Base-by-base conservation (phyloP, 768 basidiomycete species). In the Dioszegia aurantiaca region DNA sequence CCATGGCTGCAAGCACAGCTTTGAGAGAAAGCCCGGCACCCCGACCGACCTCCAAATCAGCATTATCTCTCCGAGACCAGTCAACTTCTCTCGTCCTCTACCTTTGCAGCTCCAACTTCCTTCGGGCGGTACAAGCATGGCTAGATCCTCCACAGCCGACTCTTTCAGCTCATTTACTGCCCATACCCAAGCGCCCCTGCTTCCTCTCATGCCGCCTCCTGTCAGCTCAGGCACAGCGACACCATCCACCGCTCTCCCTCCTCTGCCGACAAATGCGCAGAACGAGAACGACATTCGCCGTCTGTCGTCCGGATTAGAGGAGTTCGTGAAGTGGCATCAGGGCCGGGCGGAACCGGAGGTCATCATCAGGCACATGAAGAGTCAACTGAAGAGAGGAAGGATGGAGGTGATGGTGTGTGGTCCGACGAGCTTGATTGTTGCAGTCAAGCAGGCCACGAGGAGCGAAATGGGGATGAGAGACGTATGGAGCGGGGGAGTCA, bases 381-480 rank as follows among this genome's bases (percentile, higher is more conserved):
- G 24, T 6, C 23, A 27, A 4, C 37, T 42, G 24, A 19, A 27
- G 39, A 41, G 19, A 24, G 52, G 52, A 9, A 54, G 31, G 26
- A 11, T 40, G 52, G 52, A 54, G 24, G 48, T 49, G 30, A 49
- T 49, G 48, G 48, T 49, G 2, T 49, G 48, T 21, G 48, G 48
- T 3, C 48, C 48, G 19, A 23, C 28, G 48, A 49, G 48, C 37
- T 19, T 49, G 31, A 2, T 37, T 17, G 31, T 19, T 6, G 48
- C 48, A 3, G 48, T 49, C 8, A 49, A 49, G 30, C 33, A 37
- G 48, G 48, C 48, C 11, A 49, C 30, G 30, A 49, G 33, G 48
- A 31, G 12, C 9, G 48, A 49, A 21, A 49, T 49, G 48, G 6
- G 48, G 28, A 19, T 49, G 8, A 23, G 24, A 14, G 37, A 42